phyloP scores from a whole-genome alignment of 768 basidiomycete genomes.

The Suillus spraguei region DNA sequence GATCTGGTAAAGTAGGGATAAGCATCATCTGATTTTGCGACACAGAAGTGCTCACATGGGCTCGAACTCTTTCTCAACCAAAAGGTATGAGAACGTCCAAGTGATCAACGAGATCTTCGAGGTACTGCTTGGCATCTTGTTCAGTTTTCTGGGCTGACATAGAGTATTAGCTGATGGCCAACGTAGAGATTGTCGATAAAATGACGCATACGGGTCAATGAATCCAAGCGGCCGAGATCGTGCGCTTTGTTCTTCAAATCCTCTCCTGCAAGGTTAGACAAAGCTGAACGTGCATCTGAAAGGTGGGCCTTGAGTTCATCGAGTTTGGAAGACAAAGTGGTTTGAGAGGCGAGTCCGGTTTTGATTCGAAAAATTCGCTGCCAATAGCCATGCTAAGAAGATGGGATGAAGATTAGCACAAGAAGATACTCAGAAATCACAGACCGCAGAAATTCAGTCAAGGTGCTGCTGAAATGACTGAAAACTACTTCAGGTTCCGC shows the following conservation, averaged over 20 bases:
- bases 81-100: slow-evolving; percentile 15
- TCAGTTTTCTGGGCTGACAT: slow-evolving; percentile 4
- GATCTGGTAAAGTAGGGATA: slow-evolving; percentile 13
- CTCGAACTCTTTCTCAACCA: slow-evolving; percentile 19
- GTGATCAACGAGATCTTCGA: slow-evolving; percentile 16
- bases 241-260: slow-evolving; percentile 6
- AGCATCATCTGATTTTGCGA: background rate
- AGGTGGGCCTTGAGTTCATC: slow-evolving; percentile 10
- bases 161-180: background rate
- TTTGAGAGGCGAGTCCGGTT: slow-evolving; percentile 12
- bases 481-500: slow-evolving; percentile 20
- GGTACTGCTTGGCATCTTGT: slow-evolving; percentile 8
- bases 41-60: slow-evolving; percentile 17
- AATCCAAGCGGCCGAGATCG: slow-evolving; percentile 11
- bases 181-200: too few relatives aligned
- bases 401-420: background rate
- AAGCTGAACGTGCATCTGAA: slow-evolving; percentile 4
- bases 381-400: slow-evolving; percentile 16
- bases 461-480: slow-evolving; percentile 20
- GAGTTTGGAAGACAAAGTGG: slow-evolving; percentile 11
- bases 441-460: slow-evolving; percentile 23
- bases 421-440: background rate
- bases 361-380: slow-evolving; percentile 16
- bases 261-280: background rate
- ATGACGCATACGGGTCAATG: slow-evolving; percentile 3